These are phyloP conservation scores for Rhodosporidiobolus sp. DNA, from an alignment of 768 basidiomycete genomes.

Conservation along the genomic window DNA sequence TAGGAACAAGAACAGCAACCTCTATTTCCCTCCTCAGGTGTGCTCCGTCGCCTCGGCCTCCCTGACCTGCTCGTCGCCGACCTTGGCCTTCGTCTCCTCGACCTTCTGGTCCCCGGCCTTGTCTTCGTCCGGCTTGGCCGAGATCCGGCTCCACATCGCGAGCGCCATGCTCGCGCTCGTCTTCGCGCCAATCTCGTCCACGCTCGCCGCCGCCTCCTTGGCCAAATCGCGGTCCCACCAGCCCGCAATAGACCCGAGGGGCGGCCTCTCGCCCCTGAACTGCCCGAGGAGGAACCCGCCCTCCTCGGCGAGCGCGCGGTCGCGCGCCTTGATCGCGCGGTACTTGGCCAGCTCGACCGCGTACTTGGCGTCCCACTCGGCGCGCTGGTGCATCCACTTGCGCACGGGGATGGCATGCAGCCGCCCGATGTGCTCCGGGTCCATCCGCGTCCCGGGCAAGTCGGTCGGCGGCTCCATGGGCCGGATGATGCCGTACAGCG, in stretches of 20 bases:
- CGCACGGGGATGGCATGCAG: constrained; percentile 47
- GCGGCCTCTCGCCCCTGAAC: constrained; percentile 47
- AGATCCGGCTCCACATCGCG: constrained; percentile 46
- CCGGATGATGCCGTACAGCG: constrained; percentile 71
- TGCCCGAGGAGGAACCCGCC: constrained; percentile 47
- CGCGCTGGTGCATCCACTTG: constrained; percentile 47
- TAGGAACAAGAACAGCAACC: too few relatives aligned
- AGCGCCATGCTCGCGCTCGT: constrained; percentile 42
- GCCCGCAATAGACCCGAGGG: constrained; percentile 45
- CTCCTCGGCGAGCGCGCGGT: constrained; percentile 43
- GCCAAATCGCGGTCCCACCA: constrained; percentile 44
- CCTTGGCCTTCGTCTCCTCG: constrained; percentile 13
- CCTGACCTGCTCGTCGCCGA: background rate
- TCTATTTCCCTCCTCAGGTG: too few relatives aligned
- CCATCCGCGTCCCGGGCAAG: constrained; percentile 64
- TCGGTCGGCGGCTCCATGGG: constrained; percentile 69
- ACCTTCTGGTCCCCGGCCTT: constrained; percentile 44
- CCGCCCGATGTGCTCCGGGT: constrained; percentile 62
- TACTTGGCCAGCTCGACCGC: constrained; percentile 42
- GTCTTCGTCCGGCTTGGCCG: constrained; percentile 46
- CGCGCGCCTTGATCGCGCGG: constrained; percentile 41
- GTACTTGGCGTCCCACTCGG: constrained; percentile 48
- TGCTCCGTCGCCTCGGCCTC: too few relatives aligned
- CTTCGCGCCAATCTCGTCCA: constrained; percentile 48
- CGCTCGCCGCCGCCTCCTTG: constrained; percentile 44